phyloP scores from a whole-genome alignment of 73 alveolate genomes.

The Tetrahymena elliotti region DNA sequence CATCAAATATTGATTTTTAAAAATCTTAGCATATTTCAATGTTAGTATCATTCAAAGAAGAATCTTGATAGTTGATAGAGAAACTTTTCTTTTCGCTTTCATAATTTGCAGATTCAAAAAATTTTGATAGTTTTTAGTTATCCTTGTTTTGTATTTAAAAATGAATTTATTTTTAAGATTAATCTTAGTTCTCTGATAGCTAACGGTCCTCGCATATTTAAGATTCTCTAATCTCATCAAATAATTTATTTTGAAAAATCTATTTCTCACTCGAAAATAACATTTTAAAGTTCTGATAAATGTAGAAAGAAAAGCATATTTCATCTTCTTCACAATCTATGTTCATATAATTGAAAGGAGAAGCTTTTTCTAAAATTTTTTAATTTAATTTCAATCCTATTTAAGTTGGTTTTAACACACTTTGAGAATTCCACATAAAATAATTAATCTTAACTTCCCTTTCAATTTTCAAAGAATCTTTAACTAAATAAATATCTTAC shows the following conservation, averaged over 20 bases:
- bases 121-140: no score
- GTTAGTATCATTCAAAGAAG: no score
- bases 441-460: neutral
- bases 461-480: neutral
- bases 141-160: no score
- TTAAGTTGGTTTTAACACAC: neutral
- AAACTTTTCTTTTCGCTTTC: no score
- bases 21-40: no score
- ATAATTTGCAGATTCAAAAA: no score
- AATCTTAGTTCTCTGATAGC: no score
- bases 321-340: neutral
- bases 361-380: neutral
- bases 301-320: neutral
- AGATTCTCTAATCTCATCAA: neutral
- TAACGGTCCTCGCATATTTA: no score
- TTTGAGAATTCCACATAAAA: neutral
- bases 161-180: no score
- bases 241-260: neutral
- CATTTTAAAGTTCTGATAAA: neutral
- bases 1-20: no score
- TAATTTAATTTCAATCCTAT: neutral
- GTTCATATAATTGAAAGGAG: neutral
- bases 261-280: neutral
- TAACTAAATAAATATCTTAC: neutral
- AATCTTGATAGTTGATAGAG: no score